Evolutionary conservation across 2,329 filamentous ascomycete genomes (phyloP).

Genomic region (Gliomastix tumulicola): DNA sequence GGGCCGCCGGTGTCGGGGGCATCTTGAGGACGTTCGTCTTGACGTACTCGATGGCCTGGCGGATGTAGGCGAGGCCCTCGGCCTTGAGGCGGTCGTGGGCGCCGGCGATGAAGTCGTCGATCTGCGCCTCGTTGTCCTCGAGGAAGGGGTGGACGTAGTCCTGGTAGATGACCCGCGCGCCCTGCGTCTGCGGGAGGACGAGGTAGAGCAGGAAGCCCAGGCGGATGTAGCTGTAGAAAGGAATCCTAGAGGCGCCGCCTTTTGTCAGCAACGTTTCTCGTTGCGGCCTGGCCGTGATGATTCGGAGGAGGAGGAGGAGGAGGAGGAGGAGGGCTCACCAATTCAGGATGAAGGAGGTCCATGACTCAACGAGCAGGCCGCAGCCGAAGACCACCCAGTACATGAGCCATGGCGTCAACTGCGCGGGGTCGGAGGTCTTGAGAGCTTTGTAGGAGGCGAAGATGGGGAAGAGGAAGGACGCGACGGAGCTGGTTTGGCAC

Average conservation of each 20-base stretch:
- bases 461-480: conserved; percentile 87
- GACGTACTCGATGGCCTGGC: conserved; percentile 62
- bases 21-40: conserved; percentile 75
- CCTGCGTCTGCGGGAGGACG: conserved; percentile 95
- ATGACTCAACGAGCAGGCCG: conserved; percentile 75
- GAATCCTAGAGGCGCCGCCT: conserved; percentile 63
- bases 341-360: conserved; percentile 76
- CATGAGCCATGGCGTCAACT: conserved; percentile 96
- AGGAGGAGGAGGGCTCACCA: no score
- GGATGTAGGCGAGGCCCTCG: conserved; percentile 70
- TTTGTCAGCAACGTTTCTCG: no score
- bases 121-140: conserved; percentile 74
- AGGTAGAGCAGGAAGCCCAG: conserved; percentile 86
- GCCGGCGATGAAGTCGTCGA: conserved; percentile 82
- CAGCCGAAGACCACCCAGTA: conserved; percentile 94
- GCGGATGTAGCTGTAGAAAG: conserved; percentile 90
- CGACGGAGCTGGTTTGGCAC: conserved; percentile 56
- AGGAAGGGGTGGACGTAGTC: conserved; percentile 84
- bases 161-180: conserved; percentile 79
- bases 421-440: conserved; percentile 80
- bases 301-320: no score
- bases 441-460: conserved; percentile 98
- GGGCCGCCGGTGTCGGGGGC: conserved; percentile 42
- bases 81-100: conserved; percentile 72
- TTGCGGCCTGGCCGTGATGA: no score